Conservation (phyloP, 2,329 filamentous ascomycete genomes). For the Clonostachys solani region DNA sequence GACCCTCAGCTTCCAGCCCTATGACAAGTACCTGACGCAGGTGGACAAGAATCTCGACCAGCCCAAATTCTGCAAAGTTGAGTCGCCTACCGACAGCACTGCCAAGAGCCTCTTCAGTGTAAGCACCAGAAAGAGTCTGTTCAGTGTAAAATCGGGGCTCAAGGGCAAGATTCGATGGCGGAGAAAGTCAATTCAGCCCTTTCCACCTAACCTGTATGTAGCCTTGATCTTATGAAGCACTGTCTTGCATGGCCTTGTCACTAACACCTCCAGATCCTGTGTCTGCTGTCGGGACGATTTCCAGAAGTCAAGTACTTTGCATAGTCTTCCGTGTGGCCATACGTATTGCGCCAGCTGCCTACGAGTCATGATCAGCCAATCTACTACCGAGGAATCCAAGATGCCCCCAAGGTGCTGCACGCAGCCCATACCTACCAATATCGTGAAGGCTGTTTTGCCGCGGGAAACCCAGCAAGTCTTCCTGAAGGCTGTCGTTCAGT, state of each 20-base stretch:
- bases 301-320: slow-evolving; percentile 32
- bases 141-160: slow-evolving; percentile 38
- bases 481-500: slow-evolving; percentile 52
- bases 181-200: slow-evolving; percentile 25
- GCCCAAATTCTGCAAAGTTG: slow-evolving; percentile 30
- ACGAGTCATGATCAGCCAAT: slow-evolving; percentile 47
- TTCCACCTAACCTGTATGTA: slow-evolving; percentile 26
- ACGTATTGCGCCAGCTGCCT: slow-evolving; percentile 53
- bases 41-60: slow-evolving; percentile 36
- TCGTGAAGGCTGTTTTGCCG: slow-evolving; percentile 43
- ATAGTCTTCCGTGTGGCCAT: slow-evolving; percentile 53
- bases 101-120: slow-evolving; percentile 37
- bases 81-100: slow-evolving; percentile 18
- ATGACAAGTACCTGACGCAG: slow-evolving; percentile 45
- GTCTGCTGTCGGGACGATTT: slow-evolving; percentile 53
- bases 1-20: slow-evolving; percentile 41
- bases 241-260: background rate
- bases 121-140: slow-evolving; percentile 37
- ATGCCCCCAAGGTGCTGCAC: slow-evolving; percentile 61
- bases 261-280: slow-evolving; percentile 38
- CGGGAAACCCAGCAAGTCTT: slow-evolving; percentile 50
- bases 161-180: slow-evolving; percentile 35
- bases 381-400: slow-evolving; percentile 50
- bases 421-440: slow-evolving; percentile 44
- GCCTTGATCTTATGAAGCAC: background rate